These are phyloP conservation scores for Sicyos baderoa DNA, from an alignment of 306 rosid species.

Conservation along the genomic window DNA sequence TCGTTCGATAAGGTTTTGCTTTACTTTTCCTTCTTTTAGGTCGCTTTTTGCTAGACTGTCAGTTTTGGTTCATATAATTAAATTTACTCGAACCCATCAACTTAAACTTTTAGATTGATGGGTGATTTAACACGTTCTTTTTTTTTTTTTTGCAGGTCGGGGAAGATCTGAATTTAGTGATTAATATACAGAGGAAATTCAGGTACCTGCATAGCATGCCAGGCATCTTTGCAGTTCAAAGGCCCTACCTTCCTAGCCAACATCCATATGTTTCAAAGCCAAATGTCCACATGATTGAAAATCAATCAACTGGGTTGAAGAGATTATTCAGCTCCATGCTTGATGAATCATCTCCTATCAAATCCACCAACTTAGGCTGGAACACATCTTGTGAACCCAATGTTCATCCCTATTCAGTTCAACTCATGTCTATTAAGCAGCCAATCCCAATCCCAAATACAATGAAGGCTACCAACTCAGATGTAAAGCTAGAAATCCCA, in stretches of 20 bases:
- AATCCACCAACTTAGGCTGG: constrained; percentile 14
- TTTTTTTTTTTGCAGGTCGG: constrained; percentile 36
- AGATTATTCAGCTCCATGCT: constrained; percentile 39
- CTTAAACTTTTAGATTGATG: not conserved
- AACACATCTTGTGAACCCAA: constrained; percentile 26
- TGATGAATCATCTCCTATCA: constrained; percentile 31
- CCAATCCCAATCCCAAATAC: constrained; percentile 21
- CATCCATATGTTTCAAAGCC: constrained; percentile 51
- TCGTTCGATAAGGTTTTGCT: constrained; percentile 58
- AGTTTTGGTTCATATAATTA: no score
- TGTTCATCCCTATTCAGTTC: not conserved
- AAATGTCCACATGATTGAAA: constrained; percentile 35
- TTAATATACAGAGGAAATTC: constrained; percentile 67
- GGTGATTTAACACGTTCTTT: no score
- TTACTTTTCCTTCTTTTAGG: constrained; percentile 18
- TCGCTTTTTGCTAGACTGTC: no score
- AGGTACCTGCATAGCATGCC: constrained; percentile 75
- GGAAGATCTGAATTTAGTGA: constrained; percentile 65
- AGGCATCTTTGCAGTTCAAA: constrained; percentile 60
- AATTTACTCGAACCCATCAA: no score
- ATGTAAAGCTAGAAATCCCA: constrained; percentile 25
- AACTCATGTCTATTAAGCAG: constrained; percentile 16
- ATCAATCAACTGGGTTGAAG: constrained; percentile 31
- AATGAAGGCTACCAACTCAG: constrained; percentile 27
- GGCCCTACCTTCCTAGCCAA: constrained; percentile 55